Percentiles rank a stretch among this genome's conserved stretches.
Conservation (phyloP, 2,329 filamentous ascomycete species). For the Ophiostoma triangulosporum region DNA sequence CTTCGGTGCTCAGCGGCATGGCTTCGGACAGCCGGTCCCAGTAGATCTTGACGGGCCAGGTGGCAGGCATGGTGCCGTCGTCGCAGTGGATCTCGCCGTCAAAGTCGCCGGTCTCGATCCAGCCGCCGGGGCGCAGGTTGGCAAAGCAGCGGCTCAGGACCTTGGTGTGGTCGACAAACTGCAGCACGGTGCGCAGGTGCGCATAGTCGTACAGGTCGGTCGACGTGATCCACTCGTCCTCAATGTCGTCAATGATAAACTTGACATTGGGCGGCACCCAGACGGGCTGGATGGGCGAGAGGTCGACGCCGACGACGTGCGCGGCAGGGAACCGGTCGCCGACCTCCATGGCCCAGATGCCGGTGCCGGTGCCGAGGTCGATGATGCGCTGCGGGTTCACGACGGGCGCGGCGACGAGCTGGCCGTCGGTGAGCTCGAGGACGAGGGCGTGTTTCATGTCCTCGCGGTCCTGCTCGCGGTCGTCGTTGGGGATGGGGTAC, state of each 20-base stretch:
- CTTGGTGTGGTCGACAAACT: slow-evolving; percentile 29
- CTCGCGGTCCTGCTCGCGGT: slow-evolving; percentile 31
- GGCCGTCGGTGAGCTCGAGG: slow-evolving; percentile 28
- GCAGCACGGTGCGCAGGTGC: slow-evolving; percentile 35
- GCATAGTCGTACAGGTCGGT: slow-evolving; percentile 40
- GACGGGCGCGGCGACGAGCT: slow-evolving; percentile 27
- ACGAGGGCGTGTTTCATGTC: slow-evolving; percentile 33
- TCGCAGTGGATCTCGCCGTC: slow-evolving; percentile 35
- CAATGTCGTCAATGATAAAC: slow-evolving; percentile 50
- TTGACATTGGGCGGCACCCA: slow-evolving; percentile 45
- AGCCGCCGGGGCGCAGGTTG: slow-evolving; percentile 32
- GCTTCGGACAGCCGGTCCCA: slow-evolving; percentile 17
- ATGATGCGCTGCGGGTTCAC: slow-evolving; percentile 29
- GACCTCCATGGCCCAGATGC: slow-evolving; percentile 28
- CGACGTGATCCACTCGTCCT: slow-evolving; percentile 42
- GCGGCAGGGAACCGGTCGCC: slow-evolving; percentile 29
- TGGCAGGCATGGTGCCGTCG: slow-evolving; percentile 27
- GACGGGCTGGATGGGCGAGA: slow-evolving; percentile 32
- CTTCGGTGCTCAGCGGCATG: slow-evolving; percentile 9
- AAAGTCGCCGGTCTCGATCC: slow-evolving; percentile 25
- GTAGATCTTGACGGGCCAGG: slow-evolving; percentile 24
- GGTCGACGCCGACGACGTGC: slow-evolving; percentile 27
- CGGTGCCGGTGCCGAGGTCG: slow-evolving; percentile 36
- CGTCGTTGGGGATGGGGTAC: slow-evolving; percentile 35
- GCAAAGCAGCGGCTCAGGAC: slow-evolving; percentile 21